Percentiles rank a stretch among this genome's conserved stretches.
These are phyloP conservation scores for Metarhizium humberi DNA, from an alignment of 2,329 filamentous ascomycete genomes.

Conservation along the genomic window DNA sequence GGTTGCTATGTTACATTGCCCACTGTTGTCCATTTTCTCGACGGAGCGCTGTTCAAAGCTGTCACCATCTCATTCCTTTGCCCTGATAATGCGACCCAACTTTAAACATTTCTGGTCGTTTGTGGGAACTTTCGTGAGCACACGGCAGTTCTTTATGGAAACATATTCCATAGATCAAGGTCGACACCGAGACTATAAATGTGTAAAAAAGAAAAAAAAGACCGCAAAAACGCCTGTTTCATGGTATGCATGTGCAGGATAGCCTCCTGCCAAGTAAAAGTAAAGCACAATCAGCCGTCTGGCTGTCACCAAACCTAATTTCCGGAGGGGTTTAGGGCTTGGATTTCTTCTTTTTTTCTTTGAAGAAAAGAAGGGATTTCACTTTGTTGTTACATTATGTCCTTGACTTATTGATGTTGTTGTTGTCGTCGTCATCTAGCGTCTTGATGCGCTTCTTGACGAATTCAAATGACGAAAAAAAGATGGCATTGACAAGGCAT, in stretches of 20 bases:
- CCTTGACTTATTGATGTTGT: slow-evolving; percentile 4
- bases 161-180: not conserved
- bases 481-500: slow-evolving; percentile 77
- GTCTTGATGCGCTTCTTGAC: slow-evolving; percentile 59
- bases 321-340: not conserved
- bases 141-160: not conserved
- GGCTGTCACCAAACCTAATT: not conserved
- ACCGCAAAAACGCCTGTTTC: slow-evolving; percentile 3
- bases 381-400: slow-evolving; percentile 8
- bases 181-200: not conserved
- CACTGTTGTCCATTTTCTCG: not conserved
- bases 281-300: not conserved
- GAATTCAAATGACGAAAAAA: slow-evolving; percentile 82
- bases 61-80: not conserved
- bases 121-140: too few species aligned
- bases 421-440: slow-evolving; percentile 34
- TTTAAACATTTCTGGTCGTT: too few species aligned
- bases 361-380: not conserved
- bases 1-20: not conserved
- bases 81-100: too few species aligned
- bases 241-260: slow-evolving; percentile 1
- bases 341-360: not conserved
- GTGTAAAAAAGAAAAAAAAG: not conserved
- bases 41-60: not conserved
- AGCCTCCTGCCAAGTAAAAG: slow-evolving; percentile 10